Percentiles rank a stretch among this genome's conserved stretches.
These are phyloP conservation scores for Phyllosticta citriasiana DNA, from an alignment of 2,329 filamentous ascomycete species.

Conservation along the genomic window DNA sequence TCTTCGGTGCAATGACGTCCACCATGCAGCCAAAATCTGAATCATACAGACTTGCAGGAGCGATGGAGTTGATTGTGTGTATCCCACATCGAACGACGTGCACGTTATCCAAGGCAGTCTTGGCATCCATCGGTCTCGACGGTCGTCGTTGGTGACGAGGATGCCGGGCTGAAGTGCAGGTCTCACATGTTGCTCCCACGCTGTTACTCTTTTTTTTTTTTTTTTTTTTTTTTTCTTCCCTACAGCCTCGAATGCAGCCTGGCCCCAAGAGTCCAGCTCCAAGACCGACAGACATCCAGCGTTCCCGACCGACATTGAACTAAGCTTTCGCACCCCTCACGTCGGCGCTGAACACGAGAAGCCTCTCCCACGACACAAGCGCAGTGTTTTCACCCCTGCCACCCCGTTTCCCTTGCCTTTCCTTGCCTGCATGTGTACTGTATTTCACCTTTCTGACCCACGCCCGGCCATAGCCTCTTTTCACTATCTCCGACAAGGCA, in stretches of 20 bases:
- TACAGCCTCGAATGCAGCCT: not conserved
- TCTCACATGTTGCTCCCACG: not conserved
- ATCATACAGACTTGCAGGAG: not conserved
- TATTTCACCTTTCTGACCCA: not conserved
- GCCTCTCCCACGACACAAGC: not conserved
- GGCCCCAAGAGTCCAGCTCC: not conserved
- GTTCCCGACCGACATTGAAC: not conserved
- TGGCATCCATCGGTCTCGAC: not conserved
- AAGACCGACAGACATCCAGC: not conserved
- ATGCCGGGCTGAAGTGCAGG: not conserved
- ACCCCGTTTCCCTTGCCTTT: not conserved
- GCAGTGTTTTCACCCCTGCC: not conserved
- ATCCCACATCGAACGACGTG: not conserved
- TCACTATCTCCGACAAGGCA: not conserved
- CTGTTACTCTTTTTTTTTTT: too few species aligned
- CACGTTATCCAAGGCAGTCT: not conserved
- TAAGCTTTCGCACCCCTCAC: not conserved
- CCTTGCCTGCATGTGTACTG: not conserved
- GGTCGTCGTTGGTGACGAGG: not conserved
- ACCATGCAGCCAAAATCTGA: not conserved
- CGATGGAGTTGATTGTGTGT: not conserved
- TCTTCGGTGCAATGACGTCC: not conserved
- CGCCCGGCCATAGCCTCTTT: not conserved
- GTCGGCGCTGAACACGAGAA: not conserved
- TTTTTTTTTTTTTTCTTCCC: not conserved